These are phyloP conservation scores for Blastobotrys niveus DNA, from an alignment of 1,139 yeast genomes.

Conservation along the genomic window DNA sequence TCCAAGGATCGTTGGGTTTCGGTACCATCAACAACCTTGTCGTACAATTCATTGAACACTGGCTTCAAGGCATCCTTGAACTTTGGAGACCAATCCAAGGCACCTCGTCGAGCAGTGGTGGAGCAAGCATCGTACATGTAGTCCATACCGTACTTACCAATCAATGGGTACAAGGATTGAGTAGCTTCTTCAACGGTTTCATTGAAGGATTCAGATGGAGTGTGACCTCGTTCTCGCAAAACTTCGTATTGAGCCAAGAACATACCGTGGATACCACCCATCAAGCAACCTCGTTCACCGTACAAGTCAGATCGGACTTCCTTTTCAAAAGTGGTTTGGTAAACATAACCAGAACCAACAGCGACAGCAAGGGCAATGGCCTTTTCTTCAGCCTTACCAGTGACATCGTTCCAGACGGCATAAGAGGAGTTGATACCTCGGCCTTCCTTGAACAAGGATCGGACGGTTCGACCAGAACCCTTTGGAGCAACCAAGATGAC, in stretches of 20 bases:
- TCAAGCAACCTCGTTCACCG: slow-evolving; percentile 99
- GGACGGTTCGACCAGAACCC: slow-evolving; percentile 99
- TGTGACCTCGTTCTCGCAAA: slow-evolving; percentile 98
- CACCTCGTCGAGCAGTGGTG: slow-evolving; percentile 99
- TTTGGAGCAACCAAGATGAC: slow-evolving; percentile 99
- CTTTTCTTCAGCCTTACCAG: slow-evolving; percentile 99
- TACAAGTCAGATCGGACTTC: slow-evolving; percentile 98
- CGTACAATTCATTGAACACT: slow-evolving; percentile 92
- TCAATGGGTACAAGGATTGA: slow-evolving; percentile 96
- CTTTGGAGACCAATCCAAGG: slow-evolving; percentile 99
- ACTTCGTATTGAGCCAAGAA: slow-evolving; percentile 99
- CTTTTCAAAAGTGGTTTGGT: slow-evolving; percentile 98
- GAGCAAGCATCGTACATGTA: slow-evolving; percentile 99
- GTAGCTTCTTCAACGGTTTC: slow-evolving; percentile 99
- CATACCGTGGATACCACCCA: slow-evolving; percentile 99
- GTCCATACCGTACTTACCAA: slow-evolving; percentile 99
- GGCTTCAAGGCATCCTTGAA: slow-evolving; percentile 99
- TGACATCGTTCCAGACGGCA: slow-evolving; percentile 98
- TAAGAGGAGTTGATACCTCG: slow-evolving; percentile 99
- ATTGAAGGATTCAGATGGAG: slow-evolving; percentile 99
- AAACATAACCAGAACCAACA: slow-evolving; percentile 98
- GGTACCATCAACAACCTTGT: slow-evolving; percentile 89
- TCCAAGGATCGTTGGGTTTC: slow-evolving; percentile 98
- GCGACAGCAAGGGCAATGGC: slow-evolving; percentile 98
- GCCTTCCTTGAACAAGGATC: slow-evolving; percentile 99